Evolutionary conservation across 2,329 filamentous ascomycete species (phyloP).

Genomic region (Aquanectria penicillioides): DNA sequence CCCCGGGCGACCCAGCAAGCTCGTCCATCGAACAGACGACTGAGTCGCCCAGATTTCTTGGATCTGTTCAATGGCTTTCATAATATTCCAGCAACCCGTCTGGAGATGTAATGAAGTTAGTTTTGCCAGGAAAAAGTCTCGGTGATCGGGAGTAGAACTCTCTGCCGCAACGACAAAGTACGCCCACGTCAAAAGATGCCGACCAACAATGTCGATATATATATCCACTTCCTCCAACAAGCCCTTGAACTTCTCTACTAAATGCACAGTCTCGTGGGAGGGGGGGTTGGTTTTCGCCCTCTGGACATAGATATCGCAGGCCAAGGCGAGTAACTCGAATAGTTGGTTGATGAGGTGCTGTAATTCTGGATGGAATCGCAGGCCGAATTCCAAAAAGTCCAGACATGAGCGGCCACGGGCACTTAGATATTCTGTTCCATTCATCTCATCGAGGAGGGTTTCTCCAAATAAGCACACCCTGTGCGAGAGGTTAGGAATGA

Average conservation of each 20-base stretch:
- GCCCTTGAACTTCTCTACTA: slow-evolving; percentile 32
- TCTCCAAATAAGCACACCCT: slow-evolving; percentile 36
- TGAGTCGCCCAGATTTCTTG: slow-evolving; percentile 37
- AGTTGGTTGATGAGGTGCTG: slow-evolving; percentile 28
- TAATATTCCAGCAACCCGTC: slow-evolving; percentile 34
- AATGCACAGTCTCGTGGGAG: slow-evolving; percentile 17
- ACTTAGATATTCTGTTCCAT: slow-evolving; percentile 34
- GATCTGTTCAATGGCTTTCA: slow-evolving; percentile 36
- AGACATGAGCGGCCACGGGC: slow-evolving; percentile 31
- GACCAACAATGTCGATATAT: slow-evolving; percentile 31
- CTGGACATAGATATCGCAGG: slow-evolving; percentile 35
- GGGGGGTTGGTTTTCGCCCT: slow-evolving; percentile 32
- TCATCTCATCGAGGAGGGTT: slow-evolving; percentile 32
- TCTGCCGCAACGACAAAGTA: slow-evolving; percentile 37
- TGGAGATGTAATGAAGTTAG: slow-evolving; percentile 26
- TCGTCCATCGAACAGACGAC: slow-evolving; percentile 35
- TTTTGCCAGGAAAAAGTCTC: slow-evolving; percentile 34
- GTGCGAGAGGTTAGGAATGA: neutral
- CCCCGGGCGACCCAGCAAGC: slow-evolving; percentile 33
- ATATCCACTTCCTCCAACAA: slow-evolving; percentile 28
- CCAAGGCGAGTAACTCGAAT: slow-evolving; percentile 28
- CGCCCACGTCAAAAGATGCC: slow-evolving; percentile 33
- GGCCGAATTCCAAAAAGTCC: slow-evolving; percentile 34
- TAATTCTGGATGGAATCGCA: slow-evolving; percentile 33
- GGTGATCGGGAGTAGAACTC: slow-evolving; percentile 30